Conservation (phyloP, 768 basidiomycete genomes). For the Phaeotremella fagi region DNA sequence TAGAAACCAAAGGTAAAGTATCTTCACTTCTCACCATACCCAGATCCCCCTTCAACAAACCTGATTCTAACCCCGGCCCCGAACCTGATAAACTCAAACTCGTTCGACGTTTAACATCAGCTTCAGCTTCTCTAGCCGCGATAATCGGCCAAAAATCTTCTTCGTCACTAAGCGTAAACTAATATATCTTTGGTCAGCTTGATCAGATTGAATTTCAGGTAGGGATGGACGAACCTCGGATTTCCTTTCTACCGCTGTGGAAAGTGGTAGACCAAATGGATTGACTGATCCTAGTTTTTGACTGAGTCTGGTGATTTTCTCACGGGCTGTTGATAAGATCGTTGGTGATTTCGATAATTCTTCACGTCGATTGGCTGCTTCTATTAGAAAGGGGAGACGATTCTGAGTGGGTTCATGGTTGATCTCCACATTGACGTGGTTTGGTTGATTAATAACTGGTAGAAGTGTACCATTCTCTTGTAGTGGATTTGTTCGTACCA, state of each 20-base stretch:
- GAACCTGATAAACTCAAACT: background rate
- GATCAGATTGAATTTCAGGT: background rate
- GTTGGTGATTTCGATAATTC: background rate
- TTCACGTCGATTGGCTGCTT: slow-evolving; percentile 17
- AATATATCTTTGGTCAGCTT: background rate
- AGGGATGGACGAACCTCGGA: slow-evolving; percentile 16
- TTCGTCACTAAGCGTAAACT: slow-evolving; percentile 21
- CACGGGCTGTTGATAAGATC: background rate
- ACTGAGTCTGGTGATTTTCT: slow-evolving; percentile 9
- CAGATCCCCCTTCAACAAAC: background rate
- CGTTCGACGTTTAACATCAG: background rate
- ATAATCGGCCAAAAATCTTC: slow-evolving; percentile 26
- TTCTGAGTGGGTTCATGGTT: background rate
- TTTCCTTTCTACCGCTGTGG: slow-evolving; percentile 15
- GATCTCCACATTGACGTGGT: background rate
- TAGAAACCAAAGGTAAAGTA: background rate
- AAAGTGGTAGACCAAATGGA: slow-evolving; percentile 22
- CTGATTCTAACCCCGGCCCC: background rate
- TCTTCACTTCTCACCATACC: background rate
- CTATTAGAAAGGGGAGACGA: slow-evolving; percentile 15
- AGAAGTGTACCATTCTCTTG: too few species aligned
- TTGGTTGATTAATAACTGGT: too few species aligned
- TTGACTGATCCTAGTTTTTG: background rate
- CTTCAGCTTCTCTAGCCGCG: slow-evolving; percentile 11
- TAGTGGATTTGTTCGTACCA: too few species aligned